Percentiles rank a stretch among this genome's conserved stretches.
phyloP scores from a whole-genome alignment of 2,329 filamentous ascomycete genomes.

The Fusarium heterosporum region DNA sequence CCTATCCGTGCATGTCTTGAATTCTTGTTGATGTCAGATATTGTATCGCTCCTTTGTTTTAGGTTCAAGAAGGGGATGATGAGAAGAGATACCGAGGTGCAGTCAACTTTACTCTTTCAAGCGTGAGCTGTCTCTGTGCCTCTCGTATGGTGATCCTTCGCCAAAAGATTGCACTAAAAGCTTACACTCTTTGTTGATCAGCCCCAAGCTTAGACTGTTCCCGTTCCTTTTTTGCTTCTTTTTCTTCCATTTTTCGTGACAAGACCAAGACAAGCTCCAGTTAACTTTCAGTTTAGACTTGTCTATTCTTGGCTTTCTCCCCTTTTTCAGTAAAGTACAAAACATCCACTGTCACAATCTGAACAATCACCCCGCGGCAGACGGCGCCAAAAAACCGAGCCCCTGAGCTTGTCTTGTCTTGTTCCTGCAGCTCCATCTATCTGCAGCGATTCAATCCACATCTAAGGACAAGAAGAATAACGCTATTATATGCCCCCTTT shows the following conservation, averaged over 20 bases:
- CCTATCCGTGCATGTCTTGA: neutral
- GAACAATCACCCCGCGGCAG: constrained; percentile 28
- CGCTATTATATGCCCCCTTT: constrained; percentile 18
- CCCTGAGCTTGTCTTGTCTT: constrained; percentile 33
- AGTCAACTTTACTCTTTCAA: constrained; percentile 14
- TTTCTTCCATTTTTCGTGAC: neutral
- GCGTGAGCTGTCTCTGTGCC: neutral
- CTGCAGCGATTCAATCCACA: neutral
- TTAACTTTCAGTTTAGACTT: constrained; percentile 3
- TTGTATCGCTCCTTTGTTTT: constrained; percentile 5
- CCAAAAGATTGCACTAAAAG: constrained; percentile 3
- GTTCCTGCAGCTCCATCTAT: constrained; percentile 10
- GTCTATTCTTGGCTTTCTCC: constrained; percentile 21
- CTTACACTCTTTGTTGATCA: constrained; percentile 9
- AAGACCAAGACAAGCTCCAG: neutral
- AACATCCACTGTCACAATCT: constrained; percentile 1
- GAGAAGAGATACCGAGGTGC: neutral
- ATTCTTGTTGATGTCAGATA: neutral
- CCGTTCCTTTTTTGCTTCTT: neutral
- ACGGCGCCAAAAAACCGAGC: constrained; percentile 30
- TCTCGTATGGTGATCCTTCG: neutral
- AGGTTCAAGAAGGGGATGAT: neutral
- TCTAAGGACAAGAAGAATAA: constrained; percentile 12
- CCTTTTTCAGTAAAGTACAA: constrained; percentile 11
- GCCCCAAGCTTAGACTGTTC: constrained; percentile 13